Percentiles rank a stretch among this genome's conserved stretches.
phyloP scores from a whole-genome alignment of 225 moss, liverwort and hornwort genomes.

The Polytrichum formosum region DNA sequence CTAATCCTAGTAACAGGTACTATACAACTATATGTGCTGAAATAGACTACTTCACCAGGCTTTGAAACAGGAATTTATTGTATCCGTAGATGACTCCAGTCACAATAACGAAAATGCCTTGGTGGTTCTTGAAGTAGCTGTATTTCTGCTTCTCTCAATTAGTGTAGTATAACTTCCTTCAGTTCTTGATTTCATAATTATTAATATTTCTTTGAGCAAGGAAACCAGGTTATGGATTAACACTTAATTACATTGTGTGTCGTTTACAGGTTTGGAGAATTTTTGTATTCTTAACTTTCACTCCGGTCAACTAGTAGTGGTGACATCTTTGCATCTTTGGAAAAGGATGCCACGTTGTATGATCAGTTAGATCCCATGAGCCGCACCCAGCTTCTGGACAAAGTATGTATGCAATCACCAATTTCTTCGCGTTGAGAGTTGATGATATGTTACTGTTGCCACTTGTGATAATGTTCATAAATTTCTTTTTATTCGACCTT shows the following conservation, averaged over 20 bases:
- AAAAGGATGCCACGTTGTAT: conserved; percentile 59
- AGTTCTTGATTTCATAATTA: conserved; percentile 7
- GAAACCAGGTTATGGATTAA: no score
- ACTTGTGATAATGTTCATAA: no score
- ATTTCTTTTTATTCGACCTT: no score
- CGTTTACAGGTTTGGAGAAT: conserved; percentile 83
- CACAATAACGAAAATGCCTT: no score
- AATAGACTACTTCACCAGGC: background rate
- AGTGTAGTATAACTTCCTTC: conserved; percentile 35
- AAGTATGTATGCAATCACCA: conserved; percentile 34
- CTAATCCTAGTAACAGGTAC: no score
- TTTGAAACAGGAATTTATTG: no score
- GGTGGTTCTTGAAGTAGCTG: background rate
- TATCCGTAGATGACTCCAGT: background rate
- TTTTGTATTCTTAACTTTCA: conserved; percentile 73
- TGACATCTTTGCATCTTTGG: conserved; percentile 45
- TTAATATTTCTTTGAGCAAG: no score
- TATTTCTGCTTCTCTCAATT: conserved; percentile 17
- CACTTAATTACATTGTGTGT: no score
- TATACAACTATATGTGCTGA: background rate
- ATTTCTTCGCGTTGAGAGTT: no score
- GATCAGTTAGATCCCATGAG: conserved; percentile 58
- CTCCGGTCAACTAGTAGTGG: conserved; percentile 41
- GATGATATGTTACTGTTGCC: no score
- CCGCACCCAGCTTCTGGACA: conserved; percentile 67